Percentiles rank a stretch among this genome's conserved stretches.
These are phyloP conservation scores for Pseudozyma flocculosa DNA, from an alignment of 1,284 basidiomycete genomes.

Conservation along the genomic window DNA sequence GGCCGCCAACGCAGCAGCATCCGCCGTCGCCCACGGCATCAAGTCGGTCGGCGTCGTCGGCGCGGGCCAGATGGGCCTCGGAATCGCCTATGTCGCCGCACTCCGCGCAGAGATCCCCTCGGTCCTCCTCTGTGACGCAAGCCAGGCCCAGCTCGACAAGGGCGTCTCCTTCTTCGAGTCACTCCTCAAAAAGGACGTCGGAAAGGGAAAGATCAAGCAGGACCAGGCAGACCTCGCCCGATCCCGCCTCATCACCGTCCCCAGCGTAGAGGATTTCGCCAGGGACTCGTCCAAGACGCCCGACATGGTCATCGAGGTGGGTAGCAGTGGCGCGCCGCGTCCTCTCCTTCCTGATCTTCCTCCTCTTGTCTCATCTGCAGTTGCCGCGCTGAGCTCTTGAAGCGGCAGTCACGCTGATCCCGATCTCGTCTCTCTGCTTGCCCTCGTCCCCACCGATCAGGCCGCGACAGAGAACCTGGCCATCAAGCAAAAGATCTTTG, in stretches of 20 bases:
- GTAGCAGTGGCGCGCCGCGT: constrained; percentile 21
- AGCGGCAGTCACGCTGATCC: no score
- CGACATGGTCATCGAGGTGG: constrained; percentile 85
- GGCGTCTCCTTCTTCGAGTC: constrained; percentile 69
- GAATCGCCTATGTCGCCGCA: constrained; percentile 82
- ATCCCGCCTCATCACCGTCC: constrained; percentile 26
- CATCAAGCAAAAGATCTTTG: constrained; percentile 79
- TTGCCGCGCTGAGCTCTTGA: no score
- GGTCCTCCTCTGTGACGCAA: constrained; percentile 37
- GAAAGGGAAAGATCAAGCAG: constrained; percentile 74
- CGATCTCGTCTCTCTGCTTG: no score
- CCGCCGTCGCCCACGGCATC: constrained; percentile 25
- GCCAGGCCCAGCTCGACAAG: constrained; percentile 66
- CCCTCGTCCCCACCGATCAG: no score
- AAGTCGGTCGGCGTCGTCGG: constrained; percentile 48
- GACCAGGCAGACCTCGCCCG: constrained; percentile 73
- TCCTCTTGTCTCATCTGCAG: no score
- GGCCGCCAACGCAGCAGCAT: no score
- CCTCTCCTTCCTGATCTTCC: not conserved
- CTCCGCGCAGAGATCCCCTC: constrained; percentile 32
- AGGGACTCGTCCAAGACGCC: constrained; percentile 62
- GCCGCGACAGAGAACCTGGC: constrained; percentile 84
- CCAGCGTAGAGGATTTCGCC: constrained; percentile 30
- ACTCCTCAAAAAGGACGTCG: constrained; percentile 82
- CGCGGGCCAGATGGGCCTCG: constrained; percentile 60